Conservation (phyloP, 2,329 filamentous ascomycete genomes). For the Tolypocladium endophyticum region DNA sequence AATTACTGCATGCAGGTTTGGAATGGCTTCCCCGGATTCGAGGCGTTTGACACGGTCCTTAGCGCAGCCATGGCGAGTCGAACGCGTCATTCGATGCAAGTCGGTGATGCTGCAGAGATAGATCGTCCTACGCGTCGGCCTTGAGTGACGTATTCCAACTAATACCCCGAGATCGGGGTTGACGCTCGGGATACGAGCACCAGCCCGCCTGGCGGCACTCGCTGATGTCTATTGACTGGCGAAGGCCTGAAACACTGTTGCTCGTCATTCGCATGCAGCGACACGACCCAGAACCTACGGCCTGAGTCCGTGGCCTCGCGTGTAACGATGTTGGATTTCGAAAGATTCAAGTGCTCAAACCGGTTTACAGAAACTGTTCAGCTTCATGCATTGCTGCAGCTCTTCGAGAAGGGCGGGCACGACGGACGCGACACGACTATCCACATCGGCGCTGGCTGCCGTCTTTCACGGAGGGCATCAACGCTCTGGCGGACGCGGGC, state of each 20-base stretch:
- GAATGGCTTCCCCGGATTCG: background rate
- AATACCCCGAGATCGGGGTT: background rate
- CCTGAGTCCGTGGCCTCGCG: background rate
- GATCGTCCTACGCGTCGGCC: background rate
- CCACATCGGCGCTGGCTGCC: background rate
- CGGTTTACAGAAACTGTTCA: background rate
- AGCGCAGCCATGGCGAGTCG: background rate
- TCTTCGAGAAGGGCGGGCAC: background rate
- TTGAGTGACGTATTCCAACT: background rate
- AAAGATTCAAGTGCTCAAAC: background rate
- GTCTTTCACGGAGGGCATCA: background rate
- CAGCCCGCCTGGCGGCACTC: background rate
- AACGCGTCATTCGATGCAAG: background rate
- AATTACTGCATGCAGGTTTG: background rate
- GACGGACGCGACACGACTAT: no score
- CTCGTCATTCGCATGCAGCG: background rate
- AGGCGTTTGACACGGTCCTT: background rate
- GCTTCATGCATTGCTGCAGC: background rate
- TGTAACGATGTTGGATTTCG: background rate
- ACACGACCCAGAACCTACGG: background rate
- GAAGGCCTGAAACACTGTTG: background rate
- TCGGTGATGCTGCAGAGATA: background rate
- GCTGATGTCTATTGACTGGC: background rate
- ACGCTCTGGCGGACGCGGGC: background rate
- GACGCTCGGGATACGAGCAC: background rate